Evolutionary conservation across 2,329 filamentous ascomycete species (phyloP), one percentile per base, ranked within the genome.

Genomic region (Phoma sp.): DNA sequence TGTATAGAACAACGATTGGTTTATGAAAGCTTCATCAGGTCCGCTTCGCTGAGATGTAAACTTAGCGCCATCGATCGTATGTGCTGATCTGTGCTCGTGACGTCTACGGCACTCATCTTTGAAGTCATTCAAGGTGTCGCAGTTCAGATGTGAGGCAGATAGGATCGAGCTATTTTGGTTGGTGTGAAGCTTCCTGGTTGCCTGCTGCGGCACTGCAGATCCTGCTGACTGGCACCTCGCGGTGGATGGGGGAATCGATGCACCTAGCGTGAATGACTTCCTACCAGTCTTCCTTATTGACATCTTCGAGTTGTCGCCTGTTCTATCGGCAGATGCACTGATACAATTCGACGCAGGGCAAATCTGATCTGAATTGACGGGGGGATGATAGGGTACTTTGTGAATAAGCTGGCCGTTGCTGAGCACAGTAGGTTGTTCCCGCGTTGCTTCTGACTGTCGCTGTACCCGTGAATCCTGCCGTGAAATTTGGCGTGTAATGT

Each of bases 1-100:
- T 2, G 63, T 65, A 47, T 69, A 71, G 57, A 72, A 75, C 14
- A 75, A 30, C 1, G 72, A 74, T 25, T 68, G 61, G 39, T 73
- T 67, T 32, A 73, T 64, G 47, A 69, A 68, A 0, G 63, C 55
- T 32, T 58, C 64, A 0, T 62, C 43, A 9, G 51, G 61, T 18
- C 52, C 56, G 40, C 59, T 62, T 10, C 47, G 53, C 11, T 42
- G 47, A 49, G 55, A 57, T 9, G 54, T 33, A n/a, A 66, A 60
- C 27, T 61, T 65, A 24, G 67, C 61, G 2, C 70, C 58, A 22
- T 56, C 42, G 36, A 59, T 59, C 25, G 50, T 60, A 33, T 59
- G 57, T 22, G 61, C 53, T 10, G 57, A 47, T 33, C 46, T 30
- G 4, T 49, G 58, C 1, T 60, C 37, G 18, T 61, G 59, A 8